Percentiles rank a stretch among this genome's conserved stretches.
These are phyloP conservation scores for Penicillium cataractarum DNA, from an alignment of 495 filamentous ascomycete species.

Conservation along the genomic window DNA sequence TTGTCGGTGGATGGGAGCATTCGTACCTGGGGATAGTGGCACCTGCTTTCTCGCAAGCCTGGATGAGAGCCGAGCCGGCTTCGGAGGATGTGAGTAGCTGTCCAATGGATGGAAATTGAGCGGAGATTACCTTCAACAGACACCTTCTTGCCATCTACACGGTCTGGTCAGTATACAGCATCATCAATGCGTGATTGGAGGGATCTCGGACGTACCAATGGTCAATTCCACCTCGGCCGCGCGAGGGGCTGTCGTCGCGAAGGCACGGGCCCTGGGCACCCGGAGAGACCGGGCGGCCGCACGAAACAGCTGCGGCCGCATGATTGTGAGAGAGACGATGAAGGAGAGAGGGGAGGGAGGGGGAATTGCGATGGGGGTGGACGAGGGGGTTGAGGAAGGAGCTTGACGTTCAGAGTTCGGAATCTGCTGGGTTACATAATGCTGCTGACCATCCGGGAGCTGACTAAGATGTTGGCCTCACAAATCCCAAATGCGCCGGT, in stretches of 20 bases:
- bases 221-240: conserved; percentile 92
- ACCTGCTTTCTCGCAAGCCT: conserved; percentile 98
- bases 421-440: conserved; percentile 38
- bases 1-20: not conserved
- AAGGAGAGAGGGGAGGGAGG: conserved; percentile 36
- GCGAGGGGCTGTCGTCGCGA: conserved; percentile 72
- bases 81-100: conserved; percentile 30
- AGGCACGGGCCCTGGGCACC: conserved; percentile 66
- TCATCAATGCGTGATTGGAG: conserved; percentile 28
- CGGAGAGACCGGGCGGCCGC: conserved; percentile 79
- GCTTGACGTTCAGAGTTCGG: conserved; percentile 40
- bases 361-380: conserved; percentile 31
- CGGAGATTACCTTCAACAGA: conserved; percentile 80
- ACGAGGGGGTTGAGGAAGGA: conserved; percentile 22
- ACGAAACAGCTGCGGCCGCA: conserved; percentile 87
- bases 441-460: conserved; percentile 34
- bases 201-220: conserved; percentile 65
- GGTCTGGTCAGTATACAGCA: conserved; percentile 12
- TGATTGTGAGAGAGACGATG: conserved; percentile 56
- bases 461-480: conserved; percentile 22
- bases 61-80: conserved; percentile 90
- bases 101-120: conserved; percentile 15
- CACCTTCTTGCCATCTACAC: conserved; percentile 89
- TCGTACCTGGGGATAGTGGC: conserved; percentile 80
- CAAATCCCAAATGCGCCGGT: conserved; percentile 39